Percentiles rank a stretch among this genome's conserved stretches.
Conservation (phyloP, 148 eudicot genomes). For the Camellia sinensis region DNA sequence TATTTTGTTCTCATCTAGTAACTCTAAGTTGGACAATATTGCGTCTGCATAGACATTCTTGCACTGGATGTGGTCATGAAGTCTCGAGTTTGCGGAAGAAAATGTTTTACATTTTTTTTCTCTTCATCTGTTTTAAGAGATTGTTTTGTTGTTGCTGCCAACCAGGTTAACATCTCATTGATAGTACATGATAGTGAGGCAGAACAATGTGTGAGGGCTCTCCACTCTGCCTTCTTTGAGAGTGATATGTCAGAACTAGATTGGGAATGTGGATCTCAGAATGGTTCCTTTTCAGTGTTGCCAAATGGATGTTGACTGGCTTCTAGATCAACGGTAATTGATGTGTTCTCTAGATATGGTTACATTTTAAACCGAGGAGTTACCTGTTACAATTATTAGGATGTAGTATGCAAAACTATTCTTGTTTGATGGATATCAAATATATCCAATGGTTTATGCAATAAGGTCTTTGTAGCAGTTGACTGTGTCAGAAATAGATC, state of each 20-base stretch:
- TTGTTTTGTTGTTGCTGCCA: neutral
- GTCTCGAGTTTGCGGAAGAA: neutral
- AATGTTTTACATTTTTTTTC: neutral
- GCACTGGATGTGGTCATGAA: neutral
- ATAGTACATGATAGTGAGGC: slow-evolving; percentile 86
- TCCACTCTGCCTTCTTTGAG: slow-evolving; percentile 82
- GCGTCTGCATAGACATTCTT: neutral
- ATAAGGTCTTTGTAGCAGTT: neutral
- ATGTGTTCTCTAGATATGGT: neutral
- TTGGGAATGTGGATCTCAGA: slow-evolving; percentile 18
- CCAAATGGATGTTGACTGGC: slow-evolving; percentile 10
- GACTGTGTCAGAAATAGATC: too few relatives aligned
- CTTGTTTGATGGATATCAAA: neutral
- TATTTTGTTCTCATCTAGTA: neutral
- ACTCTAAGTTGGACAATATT: neutral
- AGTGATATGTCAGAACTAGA: slow-evolving; percentile 32
- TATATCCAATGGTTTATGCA: neutral
- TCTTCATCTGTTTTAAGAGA: neutral
- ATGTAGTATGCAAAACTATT: neutral
- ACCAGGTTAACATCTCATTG: slow-evolving; percentile 88
- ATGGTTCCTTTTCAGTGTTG: slow-evolving; percentile 21
- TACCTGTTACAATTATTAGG: neutral
- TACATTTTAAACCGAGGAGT: neutral
- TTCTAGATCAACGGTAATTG: neutral
- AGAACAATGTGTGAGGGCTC: slow-evolving; percentile 79